Percentiles rank a stretch among this genome's conserved stretches.
Conservation (phyloP, 2,329 filamentous ascomycete genomes). For the Ascochyta koolunga region DNA sequence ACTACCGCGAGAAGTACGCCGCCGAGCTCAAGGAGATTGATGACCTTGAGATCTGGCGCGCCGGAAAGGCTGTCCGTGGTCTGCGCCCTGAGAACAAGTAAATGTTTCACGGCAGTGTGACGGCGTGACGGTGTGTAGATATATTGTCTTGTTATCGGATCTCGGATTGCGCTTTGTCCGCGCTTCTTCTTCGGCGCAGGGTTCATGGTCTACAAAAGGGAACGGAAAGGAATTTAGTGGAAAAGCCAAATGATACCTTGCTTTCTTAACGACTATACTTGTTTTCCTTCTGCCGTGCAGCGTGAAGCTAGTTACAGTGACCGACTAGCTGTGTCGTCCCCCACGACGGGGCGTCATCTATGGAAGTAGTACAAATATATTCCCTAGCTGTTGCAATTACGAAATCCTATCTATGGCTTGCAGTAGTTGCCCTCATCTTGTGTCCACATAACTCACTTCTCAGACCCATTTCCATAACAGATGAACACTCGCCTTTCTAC, state of each 20-base stretch:
- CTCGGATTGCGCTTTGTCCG: slow-evolving; percentile 9
- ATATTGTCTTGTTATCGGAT: slow-evolving; percentile 10
- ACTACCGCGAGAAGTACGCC: slow-evolving; percentile 98
- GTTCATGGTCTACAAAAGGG: slow-evolving; percentile 6
- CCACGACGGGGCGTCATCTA: too few relatives aligned
- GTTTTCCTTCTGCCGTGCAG: too few relatives aligned
- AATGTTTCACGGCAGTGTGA: slow-evolving; percentile 2
- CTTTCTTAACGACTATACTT: background rate
- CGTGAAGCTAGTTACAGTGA: too few relatives aligned
- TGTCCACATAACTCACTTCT: too few relatives aligned
- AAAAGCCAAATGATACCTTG: slow-evolving; percentile 16
- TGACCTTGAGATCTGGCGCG: slow-evolving; percentile 97
- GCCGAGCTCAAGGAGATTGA: slow-evolving; percentile 99
- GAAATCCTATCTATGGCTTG: too few relatives aligned
- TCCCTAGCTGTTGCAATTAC: too few relatives aligned
- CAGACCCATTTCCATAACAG: too few relatives aligned
- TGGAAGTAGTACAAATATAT: too few relatives aligned
- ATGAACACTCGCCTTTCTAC: too few relatives aligned
- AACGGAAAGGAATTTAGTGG: background rate
- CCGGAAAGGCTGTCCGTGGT: slow-evolving; percentile 89
- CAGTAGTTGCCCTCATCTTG: too few relatives aligned
- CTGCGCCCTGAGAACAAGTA: slow-evolving; percentile 51
- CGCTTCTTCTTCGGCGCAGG: slow-evolving; percentile 13
- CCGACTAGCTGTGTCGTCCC: too few relatives aligned
- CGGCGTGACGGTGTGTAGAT: slow-evolving; percentile 5